phyloP scores from a whole-genome alignment of 179 eudicot species.

The Silene noctiflora region DNA sequence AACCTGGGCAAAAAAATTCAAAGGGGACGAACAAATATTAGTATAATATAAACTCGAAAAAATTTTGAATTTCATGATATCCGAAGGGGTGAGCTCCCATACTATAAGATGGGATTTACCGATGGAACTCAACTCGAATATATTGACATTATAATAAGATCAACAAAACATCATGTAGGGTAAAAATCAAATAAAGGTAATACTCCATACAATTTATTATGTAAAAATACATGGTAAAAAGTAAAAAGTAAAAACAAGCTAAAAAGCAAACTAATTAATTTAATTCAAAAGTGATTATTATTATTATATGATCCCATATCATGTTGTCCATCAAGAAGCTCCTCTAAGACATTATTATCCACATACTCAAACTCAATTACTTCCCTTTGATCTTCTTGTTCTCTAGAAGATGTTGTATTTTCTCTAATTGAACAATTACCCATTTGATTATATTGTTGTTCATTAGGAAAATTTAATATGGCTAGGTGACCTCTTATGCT shows the following conservation, averaged over 20 bases:
- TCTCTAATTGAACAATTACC: slow-evolving; percentile 9
- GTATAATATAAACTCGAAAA: too few relatives aligned
- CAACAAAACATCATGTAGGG: neutral
- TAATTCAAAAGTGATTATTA: neutral
- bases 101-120: too few relatives aligned
- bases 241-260: too few relatives aligned
- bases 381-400: slow-evolving; percentile 20
- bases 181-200: neutral
- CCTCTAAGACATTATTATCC: slow-evolving; percentile 59
- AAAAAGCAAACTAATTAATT: too few relatives aligned
- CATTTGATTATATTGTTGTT: slow-evolving; percentile 31
- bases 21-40: too few relatives aligned
- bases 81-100: too few relatives aligned
- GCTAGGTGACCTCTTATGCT: slow-evolving; percentile 43
- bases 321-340: slow-evolving; percentile 44
- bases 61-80: too few relatives aligned
- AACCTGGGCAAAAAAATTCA: too few relatives aligned
- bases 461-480: slow-evolving; percentile 50
- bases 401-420: slow-evolving; percentile 7
- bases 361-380: slow-evolving; percentile 62
- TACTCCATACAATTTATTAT: slow-evolving; percentile 1
- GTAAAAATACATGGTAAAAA: neutral
- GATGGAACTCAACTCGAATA: neutral
- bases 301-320: neutral
- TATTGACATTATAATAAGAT: too few relatives aligned